Percentiles rank a stretch among this genome's conserved stretches.
Conservation (phyloP, 2,329 filamentous ascomycete species). For the Pestalotiopsis sp. region DNA sequence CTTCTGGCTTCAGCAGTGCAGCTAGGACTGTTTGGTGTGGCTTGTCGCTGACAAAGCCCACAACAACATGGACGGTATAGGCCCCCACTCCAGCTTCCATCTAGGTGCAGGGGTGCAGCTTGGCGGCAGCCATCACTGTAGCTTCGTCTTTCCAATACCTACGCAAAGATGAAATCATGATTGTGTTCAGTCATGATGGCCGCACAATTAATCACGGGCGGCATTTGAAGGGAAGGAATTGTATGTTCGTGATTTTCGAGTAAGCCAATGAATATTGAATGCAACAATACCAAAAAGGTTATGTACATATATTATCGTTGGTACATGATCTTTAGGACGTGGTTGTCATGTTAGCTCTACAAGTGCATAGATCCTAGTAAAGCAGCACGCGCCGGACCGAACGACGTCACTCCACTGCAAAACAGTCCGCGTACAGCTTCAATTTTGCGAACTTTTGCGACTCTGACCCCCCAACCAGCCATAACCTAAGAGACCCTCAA, state of each 20-base stretch:
- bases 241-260: too few relatives aligned
- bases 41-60: not conserved
- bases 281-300: too few relatives aligned
- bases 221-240: too few relatives aligned
- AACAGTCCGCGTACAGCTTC: not conserved
- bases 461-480: not conserved
- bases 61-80: not conserved
- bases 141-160: not conserved
- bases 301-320: too few relatives aligned
- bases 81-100: conserved; percentile 2
- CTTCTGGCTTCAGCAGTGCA: not conserved
- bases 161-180: not conserved
- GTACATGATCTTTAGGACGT: not conserved
- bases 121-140: not conserved
- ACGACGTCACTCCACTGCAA: conserved; percentile 11
- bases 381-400: not conserved
- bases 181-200: not conserved
- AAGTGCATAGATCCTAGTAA: not conserved
- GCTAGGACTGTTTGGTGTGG: conserved; percentile 4
- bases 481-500: not conserved
- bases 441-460: not conserved
- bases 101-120: not conserved
- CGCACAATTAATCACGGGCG: too few relatives aligned
- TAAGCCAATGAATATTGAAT: too few relatives aligned
- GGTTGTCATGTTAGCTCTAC: not conserved